Evolutionary conservation across 257 asterid species (phyloP).

Genomic region (Nicotiana sylvestris): DNA sequence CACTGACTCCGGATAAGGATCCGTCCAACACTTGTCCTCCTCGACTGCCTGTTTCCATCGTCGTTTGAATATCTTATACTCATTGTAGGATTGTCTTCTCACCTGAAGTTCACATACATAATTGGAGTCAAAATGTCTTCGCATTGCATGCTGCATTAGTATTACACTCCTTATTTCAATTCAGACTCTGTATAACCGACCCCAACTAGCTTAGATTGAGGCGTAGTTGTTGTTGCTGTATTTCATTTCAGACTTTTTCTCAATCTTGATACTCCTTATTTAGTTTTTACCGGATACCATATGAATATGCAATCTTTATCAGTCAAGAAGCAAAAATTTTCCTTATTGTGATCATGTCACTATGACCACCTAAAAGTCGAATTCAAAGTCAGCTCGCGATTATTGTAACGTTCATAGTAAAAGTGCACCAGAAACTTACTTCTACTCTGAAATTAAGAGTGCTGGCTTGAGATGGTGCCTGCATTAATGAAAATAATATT

Average conservation of each 20-base stretch:
- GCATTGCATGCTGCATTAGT: not conserved
- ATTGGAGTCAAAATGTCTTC: not conserved
- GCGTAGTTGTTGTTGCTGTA: not conserved
- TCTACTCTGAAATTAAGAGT: slow-evolving; percentile 47
- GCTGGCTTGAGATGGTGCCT: slow-evolving; percentile 26
- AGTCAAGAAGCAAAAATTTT: not conserved
- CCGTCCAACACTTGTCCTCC: slow-evolving; percentile 53
- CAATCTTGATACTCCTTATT: not conserved
- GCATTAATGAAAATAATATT: slow-evolving; percentile 13
- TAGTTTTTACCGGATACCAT: not conserved
- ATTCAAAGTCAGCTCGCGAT: not conserved
- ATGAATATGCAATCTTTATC: not conserved
- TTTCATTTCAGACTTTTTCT: not conserved
- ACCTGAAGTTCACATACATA: slow-evolving; percentile 31
- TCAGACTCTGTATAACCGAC: not conserved
- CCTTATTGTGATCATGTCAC: not conserved
- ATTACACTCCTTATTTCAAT: not conserved
- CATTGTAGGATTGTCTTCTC: slow-evolving; percentile 72
- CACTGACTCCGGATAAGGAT: slow-evolving; percentile 40
- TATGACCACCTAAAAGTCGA: not conserved
- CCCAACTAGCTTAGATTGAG: not conserved
- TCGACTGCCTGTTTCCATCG: slow-evolving; percentile 63
- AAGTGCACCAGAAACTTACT: slow-evolving; percentile 33
- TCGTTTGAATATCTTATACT: slow-evolving; percentile 57
- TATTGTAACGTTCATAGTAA: not conserved